Evolutionary conservation across 2,329 filamentous ascomycete genomes (phyloP).

Genomic region (Amesomyces nigricolor): DNA sequence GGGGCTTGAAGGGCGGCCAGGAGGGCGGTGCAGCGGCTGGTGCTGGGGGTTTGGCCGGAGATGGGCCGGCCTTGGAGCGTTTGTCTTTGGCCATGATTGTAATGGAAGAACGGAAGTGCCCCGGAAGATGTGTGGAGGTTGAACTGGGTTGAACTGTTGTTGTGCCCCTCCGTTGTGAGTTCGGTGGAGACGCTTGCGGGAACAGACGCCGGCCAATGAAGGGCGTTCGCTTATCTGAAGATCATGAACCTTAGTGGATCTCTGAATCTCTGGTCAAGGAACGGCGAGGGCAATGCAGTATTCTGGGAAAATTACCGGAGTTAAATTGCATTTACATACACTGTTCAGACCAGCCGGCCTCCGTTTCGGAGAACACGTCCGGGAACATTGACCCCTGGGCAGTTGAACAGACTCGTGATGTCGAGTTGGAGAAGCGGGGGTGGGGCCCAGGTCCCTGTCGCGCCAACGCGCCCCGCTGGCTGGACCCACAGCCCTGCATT

Average conservation of each 20-base stretch:
- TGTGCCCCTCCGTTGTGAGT: too few species aligned
- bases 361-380: neutral
- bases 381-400: neutral
- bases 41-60: neutral
- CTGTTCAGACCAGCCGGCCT: neutral
- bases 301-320: too few species aligned
- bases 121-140: neutral
- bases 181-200: neutral
- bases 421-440: neutral
- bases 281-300: too few species aligned
- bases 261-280: neutral
- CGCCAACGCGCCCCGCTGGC: slow-evolving; percentile 6
- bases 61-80: slow-evolving; percentile 13
- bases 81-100: slow-evolving; percentile 25
- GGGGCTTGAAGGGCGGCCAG: slow-evolving; percentile 51
- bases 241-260: too few species aligned
- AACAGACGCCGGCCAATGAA: too few species aligned
- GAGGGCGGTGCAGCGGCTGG: slow-evolving; percentile 3
- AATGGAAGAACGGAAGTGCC: neutral
- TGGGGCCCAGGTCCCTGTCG: neutral
- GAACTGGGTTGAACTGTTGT: neutral
- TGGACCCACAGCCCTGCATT: neutral
- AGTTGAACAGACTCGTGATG: neutral
- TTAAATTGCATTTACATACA: too few species aligned
- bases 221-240: too few species aligned